Percentiles rank a stretch among this genome's conserved stretches.
phyloP scores from a whole-genome alignment of 352 stramenopile genomes.

The Phytophthora multivora region DNA sequence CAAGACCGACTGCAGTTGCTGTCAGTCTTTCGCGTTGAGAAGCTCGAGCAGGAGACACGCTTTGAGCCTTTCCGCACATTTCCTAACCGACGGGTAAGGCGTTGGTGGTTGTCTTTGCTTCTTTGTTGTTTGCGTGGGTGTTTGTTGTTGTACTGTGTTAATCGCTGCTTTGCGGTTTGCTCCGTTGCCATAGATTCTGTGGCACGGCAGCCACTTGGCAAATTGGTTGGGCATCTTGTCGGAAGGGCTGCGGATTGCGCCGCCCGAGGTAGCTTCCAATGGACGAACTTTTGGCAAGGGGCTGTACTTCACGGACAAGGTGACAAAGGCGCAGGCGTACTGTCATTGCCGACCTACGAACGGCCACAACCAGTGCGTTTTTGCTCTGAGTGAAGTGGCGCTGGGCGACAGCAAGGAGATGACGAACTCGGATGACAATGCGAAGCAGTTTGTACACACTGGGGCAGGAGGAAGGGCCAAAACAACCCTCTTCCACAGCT shows the following conservation, averaged over 20 bases:
- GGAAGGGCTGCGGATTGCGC: slow-evolving; percentile 81
- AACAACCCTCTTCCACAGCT: slow-evolving; percentile 53
- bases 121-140: slow-evolving; percentile 8
- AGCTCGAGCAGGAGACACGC: slow-evolving; percentile 48
- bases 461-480: slow-evolving; percentile 46
- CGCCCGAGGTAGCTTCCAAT: slow-evolving; percentile 72
- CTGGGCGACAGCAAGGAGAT: slow-evolving; percentile 72
- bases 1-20: slow-evolving; percentile 58
- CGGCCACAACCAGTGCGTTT: slow-evolving; percentile 53
- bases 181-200: slow-evolving; percentile 67
- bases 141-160: slow-evolving; percentile 16
- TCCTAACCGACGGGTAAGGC: slow-evolving; percentile 56
- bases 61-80: slow-evolving; percentile 57
- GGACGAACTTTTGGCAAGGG: slow-evolving; percentile 85
- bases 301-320: slow-evolving; percentile 90
- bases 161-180: slow-evolving; percentile 29
- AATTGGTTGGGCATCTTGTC: slow-evolving; percentile 88
- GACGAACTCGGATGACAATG: slow-evolving; percentile 54
- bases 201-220: slow-evolving; percentile 83
- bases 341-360: slow-evolving; percentile 58
- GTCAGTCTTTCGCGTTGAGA: slow-evolving; percentile 67
- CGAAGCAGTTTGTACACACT: slow-evolving; percentile 53
- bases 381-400: slow-evolving; percentile 71
- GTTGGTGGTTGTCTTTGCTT: slow-evolving; percentile 20
- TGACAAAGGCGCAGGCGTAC: slow-evolving; percentile 74